Evolutionary conservation across 2,329 filamentous ascomycete genomes (phyloP).

Genomic region (Furcasterigmium furcatum): DNA sequence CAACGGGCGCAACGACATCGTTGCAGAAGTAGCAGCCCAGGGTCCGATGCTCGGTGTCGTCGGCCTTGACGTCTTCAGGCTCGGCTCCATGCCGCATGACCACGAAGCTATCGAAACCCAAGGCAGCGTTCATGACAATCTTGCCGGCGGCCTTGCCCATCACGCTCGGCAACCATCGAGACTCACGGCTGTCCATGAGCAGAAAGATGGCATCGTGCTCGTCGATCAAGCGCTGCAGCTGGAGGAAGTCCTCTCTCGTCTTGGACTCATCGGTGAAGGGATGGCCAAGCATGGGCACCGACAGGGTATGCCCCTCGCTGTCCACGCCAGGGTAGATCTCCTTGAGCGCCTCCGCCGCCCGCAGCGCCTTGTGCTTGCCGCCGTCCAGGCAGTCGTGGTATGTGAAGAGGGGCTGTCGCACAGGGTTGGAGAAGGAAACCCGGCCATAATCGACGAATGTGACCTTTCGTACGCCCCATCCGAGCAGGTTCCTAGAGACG

Average conservation of each 20-base stretch:
- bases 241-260: slow-evolving; percentile 71
- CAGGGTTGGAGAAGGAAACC: slow-evolving; percentile 95
- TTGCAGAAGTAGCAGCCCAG: slow-evolving; percentile 98
- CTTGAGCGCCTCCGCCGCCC: slow-evolving; percentile 75
- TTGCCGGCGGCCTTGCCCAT: slow-evolving; percentile 93
- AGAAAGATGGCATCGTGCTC: slow-evolving; percentile 91
- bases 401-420: slow-evolving; percentile 87
- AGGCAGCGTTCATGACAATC: slow-evolving; percentile 92
- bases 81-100: slow-evolving; percentile 91
- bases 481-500: slow-evolving; percentile 86
- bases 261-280: slow-evolving; percentile 71
- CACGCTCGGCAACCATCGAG: slow-evolving; percentile 90
- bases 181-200: slow-evolving; percentile 96
- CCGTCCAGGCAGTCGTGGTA: slow-evolving; percentile 87
- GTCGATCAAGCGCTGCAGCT: slow-evolving; percentile 70
- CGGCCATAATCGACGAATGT: slow-evolving; percentile 93
- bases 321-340: slow-evolving; percentile 91
- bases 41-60: slow-evolving; percentile 54
- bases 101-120: slow-evolving; percentile 95
- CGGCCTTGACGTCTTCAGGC: slow-evolving; percentile 24
- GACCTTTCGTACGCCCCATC: slow-evolving; percentile 93
- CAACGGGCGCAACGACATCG: slow-evolving; percentile 89
- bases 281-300: slow-evolving; percentile 94
- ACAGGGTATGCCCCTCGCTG: slow-evolving; percentile 73
- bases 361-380: slow-evolving; percentile 76